Conservation (phyloP, 139 green algal genomes). For the Chlorella sorokiniana region DNA sequence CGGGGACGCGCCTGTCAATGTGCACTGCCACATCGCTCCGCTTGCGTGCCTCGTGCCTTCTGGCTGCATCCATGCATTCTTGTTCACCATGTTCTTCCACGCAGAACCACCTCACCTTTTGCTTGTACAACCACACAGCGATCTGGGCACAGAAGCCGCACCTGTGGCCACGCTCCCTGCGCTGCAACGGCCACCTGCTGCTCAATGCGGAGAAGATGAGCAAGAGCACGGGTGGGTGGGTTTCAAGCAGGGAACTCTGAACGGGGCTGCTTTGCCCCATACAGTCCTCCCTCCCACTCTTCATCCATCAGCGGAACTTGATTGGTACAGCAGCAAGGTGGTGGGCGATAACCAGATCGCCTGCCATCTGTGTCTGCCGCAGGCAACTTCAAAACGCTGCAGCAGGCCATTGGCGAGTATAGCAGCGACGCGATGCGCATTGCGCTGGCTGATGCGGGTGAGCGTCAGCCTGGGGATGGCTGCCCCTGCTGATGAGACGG, state of each 20-base stretch:
- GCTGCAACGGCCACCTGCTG: constrained; percentile 97
- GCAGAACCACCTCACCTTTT: constrained; percentile 99
- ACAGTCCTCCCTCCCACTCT: too few species aligned
- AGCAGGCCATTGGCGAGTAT: constrained; percentile 89
- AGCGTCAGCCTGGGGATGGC: too few species aligned
- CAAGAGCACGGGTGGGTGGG: constrained; percentile 83
- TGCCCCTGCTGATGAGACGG: too few species aligned
- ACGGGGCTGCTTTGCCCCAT: neutral
- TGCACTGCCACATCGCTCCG: neutral
- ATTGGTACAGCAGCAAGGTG: too few species aligned
- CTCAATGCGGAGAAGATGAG: constrained; percentile 99
- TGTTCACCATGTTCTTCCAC: too few species aligned
- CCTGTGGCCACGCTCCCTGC: constrained; percentile 74
- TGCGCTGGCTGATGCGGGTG: constrained; percentile 87
- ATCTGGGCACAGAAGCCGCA: constrained; percentile 74
- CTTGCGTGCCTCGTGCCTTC: neutral
- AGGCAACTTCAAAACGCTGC: constrained; percentile 94
- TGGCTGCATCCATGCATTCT: too few species aligned
- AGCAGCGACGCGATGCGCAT: constrained; percentile 92
- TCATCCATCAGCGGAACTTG: too few species aligned
- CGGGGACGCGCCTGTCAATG: too few species aligned
- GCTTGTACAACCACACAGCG: constrained; percentile 97
- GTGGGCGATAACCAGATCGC: too few species aligned
- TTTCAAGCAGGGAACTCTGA: neutral
- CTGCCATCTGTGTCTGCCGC: neutral